Base-by-base conservation (phyloP, 768 basidiomycete genomes). In the Exidia glandulosa region DNA sequence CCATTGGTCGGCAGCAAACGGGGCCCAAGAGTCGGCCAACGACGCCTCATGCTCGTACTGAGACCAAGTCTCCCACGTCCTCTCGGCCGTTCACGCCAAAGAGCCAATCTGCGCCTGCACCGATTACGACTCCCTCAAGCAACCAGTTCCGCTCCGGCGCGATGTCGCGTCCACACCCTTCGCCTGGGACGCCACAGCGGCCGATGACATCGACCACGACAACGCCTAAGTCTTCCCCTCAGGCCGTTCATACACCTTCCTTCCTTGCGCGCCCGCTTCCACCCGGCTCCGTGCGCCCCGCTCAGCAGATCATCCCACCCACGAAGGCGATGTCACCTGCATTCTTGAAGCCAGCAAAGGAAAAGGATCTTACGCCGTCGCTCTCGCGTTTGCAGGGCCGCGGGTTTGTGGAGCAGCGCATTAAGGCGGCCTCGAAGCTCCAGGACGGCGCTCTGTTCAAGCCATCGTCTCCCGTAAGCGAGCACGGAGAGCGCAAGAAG, bases 351-450 rank as follows among this genome's bases (percentile, higher is more conserved):
- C 73, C 76, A 30, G 72, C 81, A 9, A 67, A 77, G 3, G 70
- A 76, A 57, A 91, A 90, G 68, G 88, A 89, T 50, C 81, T 81
- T 3, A 89, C 88, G 2, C 90, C 90, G 0, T 90, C 88, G 68
- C 81, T 92, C 32, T 91, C 87, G 62, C 76, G 89, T 61, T 72
- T 93, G 19, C 85, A 91, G 66, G 90, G 90, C 23, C 83, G 90
- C 41, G 90, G 90, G 3, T 91, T 93, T 67, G 90, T 93, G 2
- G 86, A 88, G 70, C 88, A 79, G 63, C 83, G 90, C 75, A 86
- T 93, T 33, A 84, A 86, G 70, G 85, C 78, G 54, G 88, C 82
- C 65, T 74, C 79, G 19, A 75, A 80, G 63, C 69, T 85, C 3
- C 79, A 81, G 61, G 60, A 10, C 65, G 3, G 27, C 23, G 45